These are phyloP conservation scores for Tetrahymena borealis DNA, from an alignment of 73 alveolate species.

Conservation along the genomic window DNA sequence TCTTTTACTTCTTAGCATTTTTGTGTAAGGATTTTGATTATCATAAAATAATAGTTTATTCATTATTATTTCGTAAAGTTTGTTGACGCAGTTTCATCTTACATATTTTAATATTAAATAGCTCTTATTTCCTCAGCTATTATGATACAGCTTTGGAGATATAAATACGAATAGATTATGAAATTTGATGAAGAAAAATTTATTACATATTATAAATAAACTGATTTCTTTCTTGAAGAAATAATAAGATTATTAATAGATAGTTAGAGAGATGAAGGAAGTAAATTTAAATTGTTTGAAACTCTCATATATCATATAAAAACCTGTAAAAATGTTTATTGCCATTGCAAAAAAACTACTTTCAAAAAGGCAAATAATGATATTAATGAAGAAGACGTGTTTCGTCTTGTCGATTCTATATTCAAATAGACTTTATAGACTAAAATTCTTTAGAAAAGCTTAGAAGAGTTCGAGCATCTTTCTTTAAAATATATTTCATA, in stretches of 20 bases:
- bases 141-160: neutral
- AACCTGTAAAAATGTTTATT: neutral
- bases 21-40: too few relatives aligned
- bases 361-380: neutral
- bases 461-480: neutral
- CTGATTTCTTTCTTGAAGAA: neutral
- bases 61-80: too few relatives aligned
- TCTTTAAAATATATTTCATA: neutral
- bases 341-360: neutral
- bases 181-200: neutral
- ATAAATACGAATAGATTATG: neutral
- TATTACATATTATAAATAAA: neutral
- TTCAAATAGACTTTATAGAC: neutral
- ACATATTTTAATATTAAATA: neutral
- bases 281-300: neutral
- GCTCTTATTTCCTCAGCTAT: neutral
- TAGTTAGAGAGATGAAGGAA: neutral
- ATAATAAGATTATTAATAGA: neutral
- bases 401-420: neutral
- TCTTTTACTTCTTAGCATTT: neutral
- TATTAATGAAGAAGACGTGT: neutral
- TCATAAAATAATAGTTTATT: too few relatives aligned
- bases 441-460: neutral
- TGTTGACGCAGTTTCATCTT: too few relatives aligned
- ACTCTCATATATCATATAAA: neutral